A percentile compares a stretch with the other conserved stretches of the same genome.
Evolutionary conservation across 192 early-diverging fungal species (phyloP).

Genomic region (Coemansia biformis): DNA sequence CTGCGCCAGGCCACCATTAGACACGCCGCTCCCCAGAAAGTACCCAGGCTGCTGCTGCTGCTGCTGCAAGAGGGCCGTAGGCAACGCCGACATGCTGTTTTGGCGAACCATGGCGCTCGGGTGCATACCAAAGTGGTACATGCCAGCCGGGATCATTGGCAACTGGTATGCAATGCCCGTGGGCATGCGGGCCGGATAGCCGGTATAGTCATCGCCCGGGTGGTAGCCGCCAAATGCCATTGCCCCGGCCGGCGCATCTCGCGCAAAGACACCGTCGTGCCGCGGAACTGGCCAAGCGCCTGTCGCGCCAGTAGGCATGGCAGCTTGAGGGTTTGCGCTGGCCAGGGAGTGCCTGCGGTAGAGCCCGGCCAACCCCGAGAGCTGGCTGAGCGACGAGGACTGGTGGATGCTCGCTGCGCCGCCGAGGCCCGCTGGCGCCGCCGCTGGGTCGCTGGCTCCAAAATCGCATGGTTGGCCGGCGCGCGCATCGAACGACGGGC

Average conservation of each 20-base stretch:
- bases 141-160: constrained; percentile 1
- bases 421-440: too few relatives aligned
- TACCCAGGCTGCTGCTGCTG: constrained; percentile 12
- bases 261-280: too few relatives aligned
- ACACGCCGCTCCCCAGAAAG: too few relatives aligned
- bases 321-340: constrained; percentile 9
- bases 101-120: constrained; percentile 14
- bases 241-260: constrained; percentile 2
- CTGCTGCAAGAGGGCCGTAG: constrained; percentile 5
- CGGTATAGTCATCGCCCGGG: too few relatives aligned
- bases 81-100: constrained; percentile 11
- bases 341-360: constrained; percentile 44
- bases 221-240: too few relatives aligned
- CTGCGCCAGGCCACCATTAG: too few relatives aligned
- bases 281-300: not conserved
- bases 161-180: not conserved
- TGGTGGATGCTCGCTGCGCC: too few relatives aligned
- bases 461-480: too few relatives aligned
- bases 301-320: not conserved
- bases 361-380: constrained; percentile 20
- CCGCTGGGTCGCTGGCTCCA: too few relatives aligned
- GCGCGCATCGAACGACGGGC: constrained; percentile 22
- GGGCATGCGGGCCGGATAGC: not conserved
- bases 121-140: constrained; percentile 7
- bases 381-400: constrained; percentile 15